Conservation (phyloP, 1,284 basidiomycete genomes). For the Lentinula novae-zelandiae region DNA sequence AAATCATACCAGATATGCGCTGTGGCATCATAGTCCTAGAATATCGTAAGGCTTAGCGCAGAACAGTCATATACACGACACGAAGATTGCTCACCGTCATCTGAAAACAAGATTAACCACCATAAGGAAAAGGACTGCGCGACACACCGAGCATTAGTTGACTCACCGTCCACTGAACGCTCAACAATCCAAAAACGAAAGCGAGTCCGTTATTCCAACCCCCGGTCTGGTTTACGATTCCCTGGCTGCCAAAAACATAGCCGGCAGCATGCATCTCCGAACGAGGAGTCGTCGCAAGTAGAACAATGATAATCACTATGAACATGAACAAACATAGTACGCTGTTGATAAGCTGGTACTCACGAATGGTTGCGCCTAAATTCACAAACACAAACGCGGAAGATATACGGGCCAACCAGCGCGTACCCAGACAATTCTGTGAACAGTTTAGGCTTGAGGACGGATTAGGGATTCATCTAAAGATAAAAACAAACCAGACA, state of each 20-base stretch:
- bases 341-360: conserved; percentile 20
- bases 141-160: neutral
- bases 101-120: conserved; percentile 26
- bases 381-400: conserved; percentile 86
- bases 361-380: conserved; percentile 67
- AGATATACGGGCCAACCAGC: conserved; percentile 75
- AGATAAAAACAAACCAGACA: conserved; percentile 41
- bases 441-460: neutral
- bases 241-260: conserved; percentile 77
- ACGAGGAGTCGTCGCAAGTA: conserved; percentile 75
- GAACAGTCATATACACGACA: neutral
- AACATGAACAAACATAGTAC: conserved; percentile 7
- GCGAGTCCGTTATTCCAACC: conserved; percentile 80
- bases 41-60: neutral
- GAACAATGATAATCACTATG: conserved; percentile 78
- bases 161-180: conserved; percentile 87
- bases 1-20: conserved; percentile 81
- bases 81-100: conserved; percentile 53
- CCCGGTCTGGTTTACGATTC: conserved; percentile 72
- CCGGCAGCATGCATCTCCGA: conserved; percentile 76
- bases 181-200: conserved; percentile 85
- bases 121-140: conserved; percentile 2
- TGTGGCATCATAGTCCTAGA: conserved; percentile 36
- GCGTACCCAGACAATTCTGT: conserved; percentile 81
- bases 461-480: neutral